phyloP scores from a whole-genome alignment of 257 asterid species.

The Anisodus tanguticus region DNA sequence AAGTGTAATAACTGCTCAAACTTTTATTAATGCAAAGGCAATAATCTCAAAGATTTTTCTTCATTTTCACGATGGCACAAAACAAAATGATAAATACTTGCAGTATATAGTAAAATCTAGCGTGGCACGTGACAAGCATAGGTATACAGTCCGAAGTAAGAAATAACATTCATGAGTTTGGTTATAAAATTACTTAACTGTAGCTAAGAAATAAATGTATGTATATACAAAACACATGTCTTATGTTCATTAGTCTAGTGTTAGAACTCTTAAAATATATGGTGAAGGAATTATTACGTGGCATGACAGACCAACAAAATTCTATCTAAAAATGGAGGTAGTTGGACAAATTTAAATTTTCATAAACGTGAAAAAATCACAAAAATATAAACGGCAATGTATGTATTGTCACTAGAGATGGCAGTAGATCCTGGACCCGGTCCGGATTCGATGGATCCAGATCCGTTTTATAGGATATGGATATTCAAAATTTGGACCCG shows the following conservation, averaged over 20 bases:
- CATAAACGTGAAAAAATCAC: not conserved
- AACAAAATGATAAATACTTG: not conserved
- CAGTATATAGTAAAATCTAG: no score
- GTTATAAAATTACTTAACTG: no score
- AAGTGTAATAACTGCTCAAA: constrained; percentile 8
- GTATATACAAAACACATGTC: no score
- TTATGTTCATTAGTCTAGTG: no score
- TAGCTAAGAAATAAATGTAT: no score
- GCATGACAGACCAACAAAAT: not conserved
- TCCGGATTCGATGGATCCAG: no score
- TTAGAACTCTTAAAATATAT: no score
- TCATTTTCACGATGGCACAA: not conserved
- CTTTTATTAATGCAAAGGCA: constrained; percentile 22
- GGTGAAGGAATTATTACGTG: not conserved
- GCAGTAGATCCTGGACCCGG: no score
- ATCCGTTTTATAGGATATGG: no score
- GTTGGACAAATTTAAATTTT: not conserved
- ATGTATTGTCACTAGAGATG: not conserved
- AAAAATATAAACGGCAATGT: not conserved
- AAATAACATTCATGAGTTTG: not conserved
- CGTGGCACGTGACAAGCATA: not conserved
- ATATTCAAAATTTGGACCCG: no score
- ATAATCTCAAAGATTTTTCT: not conserved
- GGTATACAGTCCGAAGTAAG: not conserved
- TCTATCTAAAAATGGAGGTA: not conserved